Percentiles rank a stretch among this genome's conserved stretches.
phyloP scores from a whole-genome alignment of 2,329 filamentous ascomycete genomes.

The Aureobasidium mangrovei region DNA sequence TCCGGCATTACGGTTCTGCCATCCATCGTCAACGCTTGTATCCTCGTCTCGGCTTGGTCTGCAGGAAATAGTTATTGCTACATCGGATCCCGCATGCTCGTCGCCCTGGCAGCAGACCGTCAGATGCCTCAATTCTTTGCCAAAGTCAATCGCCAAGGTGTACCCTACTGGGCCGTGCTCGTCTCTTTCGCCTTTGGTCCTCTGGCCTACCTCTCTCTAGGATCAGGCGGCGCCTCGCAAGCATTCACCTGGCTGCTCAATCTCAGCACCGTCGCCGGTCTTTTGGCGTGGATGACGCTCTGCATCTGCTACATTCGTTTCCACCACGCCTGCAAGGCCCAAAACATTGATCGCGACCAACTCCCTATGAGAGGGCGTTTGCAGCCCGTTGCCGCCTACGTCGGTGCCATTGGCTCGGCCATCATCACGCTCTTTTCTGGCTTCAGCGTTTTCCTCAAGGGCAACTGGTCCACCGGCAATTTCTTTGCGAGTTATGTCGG shows the following conservation, averaged over 20 bases:
- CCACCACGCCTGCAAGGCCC: constrained; percentile 33
- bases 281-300: constrained; percentile 22
- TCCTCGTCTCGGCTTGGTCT: constrained; percentile 63
- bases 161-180: constrained; percentile 45
- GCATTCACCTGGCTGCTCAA: constrained; percentile 21
- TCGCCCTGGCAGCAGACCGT: constrained; percentile 50
- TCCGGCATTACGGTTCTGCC: constrained; percentile 61
- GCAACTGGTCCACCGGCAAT: constrained; percentile 23
- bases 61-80: constrained; percentile 50
- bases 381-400: constrained; percentile 22
- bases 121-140: constrained; percentile 52
- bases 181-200: constrained; percentile 36
- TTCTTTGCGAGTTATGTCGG: constrained; percentile 36
- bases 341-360: constrained; percentile 29
- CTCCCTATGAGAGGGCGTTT: constrained; percentile 34
- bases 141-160: constrained; percentile 42
- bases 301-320: constrained; percentile 41
- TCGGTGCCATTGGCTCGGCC: constrained; percentile 18
- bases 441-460: constrained; percentile 33
- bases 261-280: constrained; percentile 20
- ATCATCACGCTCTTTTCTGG: constrained; percentile 24
- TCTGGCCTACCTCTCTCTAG: constrained; percentile 33
- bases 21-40: constrained; percentile 66
- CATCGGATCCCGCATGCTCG: constrained; percentile 51
- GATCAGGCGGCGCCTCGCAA: constrained; percentile 20